Evolutionary conservation across 257 asterid species (phyloP), one percentile per base, ranked within the genome.

Genomic region (Plantago elongata): DNA sequence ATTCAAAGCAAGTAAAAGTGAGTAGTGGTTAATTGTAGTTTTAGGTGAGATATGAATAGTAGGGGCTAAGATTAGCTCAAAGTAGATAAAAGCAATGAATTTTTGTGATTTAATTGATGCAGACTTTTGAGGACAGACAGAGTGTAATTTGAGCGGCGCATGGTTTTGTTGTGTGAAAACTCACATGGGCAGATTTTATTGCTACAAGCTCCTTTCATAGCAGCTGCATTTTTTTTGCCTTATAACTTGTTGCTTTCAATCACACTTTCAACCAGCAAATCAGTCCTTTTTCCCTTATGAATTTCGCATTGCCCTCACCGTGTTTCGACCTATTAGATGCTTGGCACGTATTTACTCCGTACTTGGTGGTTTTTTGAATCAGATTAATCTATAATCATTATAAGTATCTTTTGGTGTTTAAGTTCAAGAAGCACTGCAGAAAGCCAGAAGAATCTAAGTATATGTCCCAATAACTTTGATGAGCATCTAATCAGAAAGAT

Each of bases 171-270:
- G 57, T 51, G 34, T 51, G 29, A 51, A 3, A 14, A 17, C 58
- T 22, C 59, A 54, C 59, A 54, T 54, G 59, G 59, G 43, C 59
- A 18, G n/a, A 51, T 34, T 34, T 34, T 51, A 22, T 52, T 52
- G 57, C 37, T 18, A 54, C 38, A 54, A 3, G 43, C 58, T 22
- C 16, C 42, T 54, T 54, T 54, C 58, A 9, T 27, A 1, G 43
- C 59, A 52, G 40, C 54, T 49, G 27, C 54, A 49, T 34, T 51
- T 16, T 16, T 37, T 52, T 11, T 27, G 15, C 58, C 58, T 22
- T 50, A 49, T 49, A 50, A 16, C 55, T 14, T 14, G 55, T 50
- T 50, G 55, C 22, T 50, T 50, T 50, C 55, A 50, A 27, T 8
- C 3, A 34, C 7, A 14, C 55, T 50, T 50, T 5, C 22, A 15